These are phyloP conservation scores for Lasiodiplodia sp. DNA, from an alignment of 2,329 filamentous ascomycete genomes.

Conservation along the genomic window DNA sequence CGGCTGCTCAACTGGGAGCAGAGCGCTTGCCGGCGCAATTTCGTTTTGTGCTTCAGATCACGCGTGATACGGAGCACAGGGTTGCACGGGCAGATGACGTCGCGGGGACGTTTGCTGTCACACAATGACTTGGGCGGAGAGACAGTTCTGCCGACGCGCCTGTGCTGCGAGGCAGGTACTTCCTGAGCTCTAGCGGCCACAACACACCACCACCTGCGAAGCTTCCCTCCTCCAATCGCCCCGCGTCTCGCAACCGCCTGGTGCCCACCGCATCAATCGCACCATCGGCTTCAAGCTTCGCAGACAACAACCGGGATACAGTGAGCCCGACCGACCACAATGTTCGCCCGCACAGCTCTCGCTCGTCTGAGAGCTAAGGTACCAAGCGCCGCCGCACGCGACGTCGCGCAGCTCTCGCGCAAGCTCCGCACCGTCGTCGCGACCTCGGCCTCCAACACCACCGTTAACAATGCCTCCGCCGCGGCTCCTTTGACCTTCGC, in stretches of 20 bases:
- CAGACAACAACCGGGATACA: background rate
- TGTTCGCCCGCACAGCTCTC: constrained; percentile 47
- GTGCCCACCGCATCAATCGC: background rate
- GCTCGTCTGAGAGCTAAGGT: constrained; percentile 45
- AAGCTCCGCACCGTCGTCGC: constrained; percentile 38
- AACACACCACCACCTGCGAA: constrained; percentile 22
- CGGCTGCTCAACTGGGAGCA: background rate
- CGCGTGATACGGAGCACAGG: too few species aligned
- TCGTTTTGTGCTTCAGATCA: background rate
- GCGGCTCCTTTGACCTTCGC: constrained; percentile 34
- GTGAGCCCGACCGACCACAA: constrained; percentile 29
- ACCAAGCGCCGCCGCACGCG: constrained; percentile 45
- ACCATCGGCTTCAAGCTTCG: background rate
- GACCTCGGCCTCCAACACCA: constrained; percentile 32
- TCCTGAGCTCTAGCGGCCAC: background rate
- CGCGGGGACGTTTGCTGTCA: background rate
- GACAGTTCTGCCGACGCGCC: constrained; percentile 5
- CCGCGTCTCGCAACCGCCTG: background rate
- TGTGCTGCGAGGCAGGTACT: constrained; percentile 7
- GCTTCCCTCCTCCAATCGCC: constrained; percentile 7
- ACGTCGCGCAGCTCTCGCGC: constrained; percentile 45
- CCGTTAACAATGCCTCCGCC: constrained; percentile 37
- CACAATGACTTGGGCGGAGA: constrained; percentile 2
- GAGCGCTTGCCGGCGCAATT: background rate
- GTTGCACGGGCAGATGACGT: constrained; percentile 17